Percentiles rank a stretch among this genome's conserved stretches.
Conservation (phyloP, 257 asterid species). For the Plantago major region DNA sequence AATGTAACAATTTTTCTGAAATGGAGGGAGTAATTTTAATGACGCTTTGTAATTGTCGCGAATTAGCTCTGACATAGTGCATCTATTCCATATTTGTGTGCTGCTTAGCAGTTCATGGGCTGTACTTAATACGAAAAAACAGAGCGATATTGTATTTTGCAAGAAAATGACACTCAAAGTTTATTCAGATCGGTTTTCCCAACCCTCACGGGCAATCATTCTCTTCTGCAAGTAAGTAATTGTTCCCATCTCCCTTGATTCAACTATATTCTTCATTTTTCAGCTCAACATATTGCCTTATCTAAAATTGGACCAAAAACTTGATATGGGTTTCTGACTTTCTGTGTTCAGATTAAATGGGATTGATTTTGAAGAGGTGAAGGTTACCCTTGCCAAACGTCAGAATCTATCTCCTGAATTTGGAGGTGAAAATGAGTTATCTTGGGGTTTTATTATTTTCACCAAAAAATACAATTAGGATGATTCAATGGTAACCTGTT, state of each 20-base stretch:
- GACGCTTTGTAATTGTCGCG: too few species aligned
- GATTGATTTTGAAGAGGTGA: slow-evolving; percentile 82
- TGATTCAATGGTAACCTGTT: not conserved
- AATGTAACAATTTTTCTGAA: too few species aligned
- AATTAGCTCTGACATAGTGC: too few species aligned
- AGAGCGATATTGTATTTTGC: not conserved
- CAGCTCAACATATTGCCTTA: not conserved
- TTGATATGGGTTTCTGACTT: slow-evolving; percentile 26
- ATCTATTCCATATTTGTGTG: too few species aligned
- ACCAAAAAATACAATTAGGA: not conserved
- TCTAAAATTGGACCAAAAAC: not conserved
- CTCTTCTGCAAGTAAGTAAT: slow-evolving; percentile 85
- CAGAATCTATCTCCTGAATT: slow-evolving; percentile 67
- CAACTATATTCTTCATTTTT: not conserved
- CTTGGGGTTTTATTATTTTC: not conserved
- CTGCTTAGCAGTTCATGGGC: too few species aligned
- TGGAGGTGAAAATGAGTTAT: slow-evolving; percentile 34
- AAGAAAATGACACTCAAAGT: slow-evolving; percentile 54
- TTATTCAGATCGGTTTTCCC: slow-evolving; percentile 81
- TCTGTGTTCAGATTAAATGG: slow-evolving; percentile 53
- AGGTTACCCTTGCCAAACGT: slow-evolving; percentile 44
- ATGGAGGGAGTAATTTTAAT: too few species aligned
- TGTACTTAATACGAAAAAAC: too few species aligned
- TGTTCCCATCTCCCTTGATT: not conserved
- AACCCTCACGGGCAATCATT: slow-evolving; percentile 85